phyloP scores from a whole-genome alignment of 139 green algal species.

The Trebouxia sp. region DNA sequence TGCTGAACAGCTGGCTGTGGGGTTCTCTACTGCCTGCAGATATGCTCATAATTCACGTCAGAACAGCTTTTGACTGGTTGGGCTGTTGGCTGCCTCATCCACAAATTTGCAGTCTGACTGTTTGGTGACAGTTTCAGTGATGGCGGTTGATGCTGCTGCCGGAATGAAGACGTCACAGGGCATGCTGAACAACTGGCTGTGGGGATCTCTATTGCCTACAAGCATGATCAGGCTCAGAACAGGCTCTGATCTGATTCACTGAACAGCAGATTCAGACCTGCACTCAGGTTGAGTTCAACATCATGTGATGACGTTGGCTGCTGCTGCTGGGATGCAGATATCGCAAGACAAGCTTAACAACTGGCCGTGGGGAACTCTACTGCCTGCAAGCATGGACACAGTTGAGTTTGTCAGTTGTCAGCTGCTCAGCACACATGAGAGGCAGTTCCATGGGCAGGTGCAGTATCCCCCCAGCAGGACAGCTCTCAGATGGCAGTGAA shows the following conservation, averaged over 20 bases:
- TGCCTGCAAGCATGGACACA: constrained; percentile 28
- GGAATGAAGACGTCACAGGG: constrained; percentile 45
- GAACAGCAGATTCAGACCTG: no score
- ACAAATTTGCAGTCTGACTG: constrained; percentile 39
- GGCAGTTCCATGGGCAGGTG: no score
- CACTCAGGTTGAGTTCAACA: no score
- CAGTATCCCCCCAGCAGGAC: no score
- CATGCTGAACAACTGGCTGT: constrained; percentile 35
- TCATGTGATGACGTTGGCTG: constrained; percentile 33
- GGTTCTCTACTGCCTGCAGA: not conserved
- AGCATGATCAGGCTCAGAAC: no score
- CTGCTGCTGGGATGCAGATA: constrained; percentile 44
- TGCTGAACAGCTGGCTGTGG: constrained; percentile 32
- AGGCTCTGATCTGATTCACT: no score
- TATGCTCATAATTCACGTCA: no score
- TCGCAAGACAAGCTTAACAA: constrained; percentile 41
- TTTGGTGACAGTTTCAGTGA: constrained; percentile 31
- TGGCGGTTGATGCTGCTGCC: constrained; percentile 31
- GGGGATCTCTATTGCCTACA: not conserved
- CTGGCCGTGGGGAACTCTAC: not conserved
- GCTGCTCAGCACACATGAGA: no score
- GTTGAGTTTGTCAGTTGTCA: no score
- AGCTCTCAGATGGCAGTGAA: no score
- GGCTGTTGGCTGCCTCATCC: constrained; percentile 50
- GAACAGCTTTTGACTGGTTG: no score